These are phyloP conservation scores for Emergomyces orientalis DNA, from an alignment of 2,329 filamentous ascomycete species.

Conservation along the genomic window DNA sequence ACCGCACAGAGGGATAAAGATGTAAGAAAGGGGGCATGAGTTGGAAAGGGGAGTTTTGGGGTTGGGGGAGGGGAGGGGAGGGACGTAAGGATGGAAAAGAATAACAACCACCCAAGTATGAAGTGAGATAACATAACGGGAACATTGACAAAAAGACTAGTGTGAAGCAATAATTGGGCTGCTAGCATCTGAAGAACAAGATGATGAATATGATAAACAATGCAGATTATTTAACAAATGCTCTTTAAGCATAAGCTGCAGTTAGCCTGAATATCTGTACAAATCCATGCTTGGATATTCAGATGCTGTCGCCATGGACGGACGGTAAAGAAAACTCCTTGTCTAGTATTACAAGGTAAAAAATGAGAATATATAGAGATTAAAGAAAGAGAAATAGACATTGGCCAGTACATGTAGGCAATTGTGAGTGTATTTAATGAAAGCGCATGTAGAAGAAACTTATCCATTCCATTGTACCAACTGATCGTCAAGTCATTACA, in stretches of 20 bases:
- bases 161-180: neutral
- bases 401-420: neutral
- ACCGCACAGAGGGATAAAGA: neutral
- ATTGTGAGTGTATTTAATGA: neutral
- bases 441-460: neutral
- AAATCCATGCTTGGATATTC: neutral
- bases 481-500: constrained; percentile 8
- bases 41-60: neutral
- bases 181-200: neutral
- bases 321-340: neutral
- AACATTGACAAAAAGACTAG: neutral
- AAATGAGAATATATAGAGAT: neutral
- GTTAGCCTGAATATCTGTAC: constrained; percentile 3
- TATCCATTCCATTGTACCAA: neutral
- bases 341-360: neutral
- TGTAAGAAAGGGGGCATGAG: neutral
- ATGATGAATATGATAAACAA: neutral
- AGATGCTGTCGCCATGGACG: neutral
- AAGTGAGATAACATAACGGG: neutral
- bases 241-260: constrained; percentile 1
- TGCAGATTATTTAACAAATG: neutral
- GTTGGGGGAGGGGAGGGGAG: no score
- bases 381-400: neutral
- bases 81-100: neutral
- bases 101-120: neutral